Evolutionary conservation across 2,329 filamentous ascomycete species (phyloP).

Genomic region (Fusarium agapanthi): DNA sequence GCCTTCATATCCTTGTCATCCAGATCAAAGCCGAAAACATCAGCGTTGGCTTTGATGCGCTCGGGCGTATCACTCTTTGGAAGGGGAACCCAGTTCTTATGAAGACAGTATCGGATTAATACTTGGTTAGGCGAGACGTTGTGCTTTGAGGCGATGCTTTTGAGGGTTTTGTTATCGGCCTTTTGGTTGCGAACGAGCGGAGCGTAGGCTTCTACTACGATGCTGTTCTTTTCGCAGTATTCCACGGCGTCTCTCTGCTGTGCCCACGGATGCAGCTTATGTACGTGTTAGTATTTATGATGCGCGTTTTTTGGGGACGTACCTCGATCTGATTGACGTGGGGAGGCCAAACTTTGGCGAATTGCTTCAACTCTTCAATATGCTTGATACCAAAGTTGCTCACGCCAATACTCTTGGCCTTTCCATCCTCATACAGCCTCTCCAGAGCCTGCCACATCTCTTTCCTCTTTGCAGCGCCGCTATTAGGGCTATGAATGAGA

Average conservation of each 20-base stretch:
- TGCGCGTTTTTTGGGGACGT: constrained; percentile 21
- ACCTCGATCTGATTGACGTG: constrained; percentile 77
- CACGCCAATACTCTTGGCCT: constrained; percentile 71
- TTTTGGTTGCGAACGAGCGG: constrained; percentile 46
- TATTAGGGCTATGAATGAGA: constrained; percentile 71
- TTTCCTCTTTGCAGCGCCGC: constrained; percentile 63
- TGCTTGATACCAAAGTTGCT: constrained; percentile 75
- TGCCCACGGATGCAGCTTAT: constrained; percentile 73
- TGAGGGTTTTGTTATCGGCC: constrained; percentile 63
- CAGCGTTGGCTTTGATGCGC: constrained; percentile 66
- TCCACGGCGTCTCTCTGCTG: constrained; percentile 54
- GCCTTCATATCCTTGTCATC: constrained; percentile 62
- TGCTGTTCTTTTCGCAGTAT: constrained; percentile 79
- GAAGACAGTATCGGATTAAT: constrained; percentile 72
- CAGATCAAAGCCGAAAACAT: constrained; percentile 68
- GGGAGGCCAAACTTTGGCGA: constrained; percentile 71
- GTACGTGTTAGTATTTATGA: constrained; percentile 59
- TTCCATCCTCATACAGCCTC: constrained; percentile 66
- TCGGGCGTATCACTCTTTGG: constrained; percentile 70
- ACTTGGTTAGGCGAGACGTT: constrained; percentile 68
- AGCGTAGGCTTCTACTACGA: constrained; percentile 55
- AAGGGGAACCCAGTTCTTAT: constrained; percentile 73
- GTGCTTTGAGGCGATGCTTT: constrained; percentile 65
- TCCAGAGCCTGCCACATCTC: constrained; percentile 74
- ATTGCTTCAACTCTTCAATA: constrained; percentile 71